A percentile compares a stretch with the other conserved stretches of the same genome.
phyloP scores from a whole-genome alignment of 2,329 filamentous ascomycete genomes.

The Gaeumannomyces tritici region DNA sequence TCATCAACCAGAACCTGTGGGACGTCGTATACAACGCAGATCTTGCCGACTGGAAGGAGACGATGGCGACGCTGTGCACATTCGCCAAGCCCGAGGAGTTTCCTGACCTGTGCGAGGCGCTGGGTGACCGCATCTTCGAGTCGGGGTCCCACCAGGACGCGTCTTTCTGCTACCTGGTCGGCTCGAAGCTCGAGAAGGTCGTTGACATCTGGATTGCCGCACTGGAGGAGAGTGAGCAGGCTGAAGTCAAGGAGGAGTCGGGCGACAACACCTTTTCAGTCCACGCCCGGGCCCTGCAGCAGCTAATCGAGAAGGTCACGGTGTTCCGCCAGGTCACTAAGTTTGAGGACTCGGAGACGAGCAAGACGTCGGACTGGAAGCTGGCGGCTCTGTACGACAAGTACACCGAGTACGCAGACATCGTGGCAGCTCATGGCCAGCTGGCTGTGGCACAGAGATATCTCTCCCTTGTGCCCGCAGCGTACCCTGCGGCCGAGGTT shows the following conservation, averaged over 20 bases:
- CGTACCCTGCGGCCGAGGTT: conserved; percentile 79
- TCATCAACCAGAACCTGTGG: conserved; percentile 95
- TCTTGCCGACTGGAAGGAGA: conserved; percentile 88
- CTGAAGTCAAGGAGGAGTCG: conserved; percentile 56
- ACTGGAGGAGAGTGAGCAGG: conserved; percentile 73
- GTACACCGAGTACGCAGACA: conserved; percentile 94
- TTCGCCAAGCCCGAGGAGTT: conserved; percentile 90
- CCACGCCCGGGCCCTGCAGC: conserved; percentile 78
- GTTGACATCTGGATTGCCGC: conserved; percentile 90
- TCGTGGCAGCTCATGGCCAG: conserved; percentile 83
- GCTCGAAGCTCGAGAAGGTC: conserved; percentile 95
- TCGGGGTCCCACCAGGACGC: conserved; percentile 70
- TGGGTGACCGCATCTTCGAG: conserved; percentile 85
- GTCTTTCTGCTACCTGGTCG: conserved; percentile 91
- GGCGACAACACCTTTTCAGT: conserved; percentile 83
- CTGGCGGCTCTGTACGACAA: conserved; percentile 82
- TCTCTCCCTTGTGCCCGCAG: conserved; percentile 71
- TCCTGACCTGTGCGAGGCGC: conserved; percentile 84
- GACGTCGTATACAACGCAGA: conserved; percentile 96
- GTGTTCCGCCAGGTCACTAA: conserved; percentile 91
- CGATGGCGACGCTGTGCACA: conserved; percentile 91
- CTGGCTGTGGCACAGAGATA: conserved; percentile 83
- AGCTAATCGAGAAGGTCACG: conserved; percentile 96
- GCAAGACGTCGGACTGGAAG: conserved; percentile 74
- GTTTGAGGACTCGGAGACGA: conserved; percentile 71